Conservation (phyloP, 2,329 filamentous ascomycete genomes). For the Clarireedia homoeocarpa region DNA sequence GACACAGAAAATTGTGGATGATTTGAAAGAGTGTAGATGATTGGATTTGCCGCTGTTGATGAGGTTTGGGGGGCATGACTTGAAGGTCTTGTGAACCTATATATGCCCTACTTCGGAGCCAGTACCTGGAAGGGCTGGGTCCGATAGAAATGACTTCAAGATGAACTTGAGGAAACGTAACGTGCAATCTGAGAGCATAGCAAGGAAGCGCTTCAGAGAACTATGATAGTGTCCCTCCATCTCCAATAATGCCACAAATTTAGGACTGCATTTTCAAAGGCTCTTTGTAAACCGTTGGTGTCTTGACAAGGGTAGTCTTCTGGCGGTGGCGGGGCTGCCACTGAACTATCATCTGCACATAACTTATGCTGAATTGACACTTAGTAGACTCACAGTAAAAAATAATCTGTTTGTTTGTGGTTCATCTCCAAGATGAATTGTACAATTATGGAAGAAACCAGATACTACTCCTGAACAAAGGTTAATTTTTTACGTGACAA, state of each 20-base stretch:
- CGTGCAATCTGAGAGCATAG: background rate
- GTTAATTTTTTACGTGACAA: no score
- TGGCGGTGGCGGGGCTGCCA: background rate
- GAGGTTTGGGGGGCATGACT: background rate
- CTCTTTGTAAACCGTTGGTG: background rate
- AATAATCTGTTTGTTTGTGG: no score
- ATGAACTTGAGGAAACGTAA: background rate
- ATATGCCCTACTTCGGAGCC: background rate
- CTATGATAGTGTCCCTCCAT: background rate
- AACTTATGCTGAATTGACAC: background rate
- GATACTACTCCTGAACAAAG: no score
- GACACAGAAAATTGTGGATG: background rate
- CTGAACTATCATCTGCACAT: background rate
- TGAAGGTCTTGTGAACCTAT: conserved; percentile 1
- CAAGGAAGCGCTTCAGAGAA: background rate
- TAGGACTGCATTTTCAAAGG: background rate
- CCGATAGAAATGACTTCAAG: background rate
- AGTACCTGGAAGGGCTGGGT: background rate
- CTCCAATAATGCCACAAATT: background rate
- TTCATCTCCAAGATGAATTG: no score
- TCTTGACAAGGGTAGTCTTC: background rate
- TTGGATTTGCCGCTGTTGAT: conserved; percentile 8
- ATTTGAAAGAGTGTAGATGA: conserved; percentile 4
- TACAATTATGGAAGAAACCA: no score
- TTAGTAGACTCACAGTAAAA: no score